A percentile compares a stretch with the other conserved stretches of the same genome.
These are phyloP conservation scores for Tympanopsis confertula DNA, from an alignment of 2,329 filamentous ascomycete genomes.

Conservation along the genomic window DNA sequence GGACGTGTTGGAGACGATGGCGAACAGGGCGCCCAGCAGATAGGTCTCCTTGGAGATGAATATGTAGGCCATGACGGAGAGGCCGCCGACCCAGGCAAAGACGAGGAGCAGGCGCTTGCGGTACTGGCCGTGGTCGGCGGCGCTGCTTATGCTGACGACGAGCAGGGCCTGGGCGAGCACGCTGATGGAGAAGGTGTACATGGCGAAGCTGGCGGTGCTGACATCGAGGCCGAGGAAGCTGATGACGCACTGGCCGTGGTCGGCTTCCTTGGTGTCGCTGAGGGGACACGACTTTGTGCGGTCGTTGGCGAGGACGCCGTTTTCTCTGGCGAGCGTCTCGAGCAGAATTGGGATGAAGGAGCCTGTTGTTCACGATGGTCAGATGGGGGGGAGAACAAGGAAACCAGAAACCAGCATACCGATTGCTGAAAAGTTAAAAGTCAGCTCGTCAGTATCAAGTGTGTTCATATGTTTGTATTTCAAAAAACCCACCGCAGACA, in stretches of 20 bases:
- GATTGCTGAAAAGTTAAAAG: conserved; percentile 9
- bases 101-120: conserved; percentile 74
- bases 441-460: neutral
- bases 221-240: conserved; percentile 72
- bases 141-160: conserved; percentile 92
- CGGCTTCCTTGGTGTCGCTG: conserved; percentile 38
- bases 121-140: conserved; percentile 86
- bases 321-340: conserved; percentile 84
- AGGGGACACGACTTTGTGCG: conserved; percentile 62
- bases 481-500: conserved; percentile 62
- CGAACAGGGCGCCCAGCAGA: conserved; percentile 68
- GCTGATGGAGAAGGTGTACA: conserved; percentile 94
- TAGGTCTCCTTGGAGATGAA: conserved; percentile 66
- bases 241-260: conserved; percentile 66
- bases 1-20: conserved; percentile 83
- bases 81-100: conserved; percentile 75
- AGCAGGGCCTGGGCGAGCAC: conserved; percentile 80
- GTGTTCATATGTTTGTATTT: conserved; percentile 2
- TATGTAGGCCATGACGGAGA: conserved; percentile 81
- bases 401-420: conserved; percentile 9
- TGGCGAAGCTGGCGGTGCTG: conserved; percentile 92
- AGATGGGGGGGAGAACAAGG: neutral
- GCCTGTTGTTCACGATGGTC: conserved; percentile 32
- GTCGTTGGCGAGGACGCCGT: conserved; percentile 75
- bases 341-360: conserved; percentile 94